A percentile compares a stretch with the other conserved stretches of the same genome.
Conservation (phyloP, 1,139 yeast genomes). For the Yamadazyma trypodendri region DNA sequence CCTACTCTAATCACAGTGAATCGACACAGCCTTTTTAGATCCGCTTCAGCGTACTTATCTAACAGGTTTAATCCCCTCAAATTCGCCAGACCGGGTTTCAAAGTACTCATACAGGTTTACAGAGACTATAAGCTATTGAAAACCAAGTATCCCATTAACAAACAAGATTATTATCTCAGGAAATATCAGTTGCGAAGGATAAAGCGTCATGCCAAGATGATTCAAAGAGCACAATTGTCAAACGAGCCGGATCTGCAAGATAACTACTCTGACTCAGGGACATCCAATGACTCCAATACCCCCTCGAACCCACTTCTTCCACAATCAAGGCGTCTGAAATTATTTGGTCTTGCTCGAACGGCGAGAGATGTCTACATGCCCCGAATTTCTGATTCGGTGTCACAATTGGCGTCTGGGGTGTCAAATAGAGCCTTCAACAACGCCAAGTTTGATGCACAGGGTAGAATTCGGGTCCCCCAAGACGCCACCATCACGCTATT, state of each 20-base stretch:
- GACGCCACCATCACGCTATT: constrained; percentile 46
- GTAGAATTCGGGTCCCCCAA: constrained; percentile 34
- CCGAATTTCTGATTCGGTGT: constrained; percentile 44
- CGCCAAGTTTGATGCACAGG: constrained; percentile 26
- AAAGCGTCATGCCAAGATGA: constrained; percentile 18
- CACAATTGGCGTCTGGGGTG: constrained; percentile 50
- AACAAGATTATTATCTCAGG: constrained; percentile 11
- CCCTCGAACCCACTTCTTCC: neutral
- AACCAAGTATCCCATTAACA: constrained; percentile 15
- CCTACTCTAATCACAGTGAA: constrained; percentile 7
- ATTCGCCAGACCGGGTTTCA: constrained; percentile 11
- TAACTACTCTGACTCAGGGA: neutral
- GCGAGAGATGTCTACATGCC: constrained; percentile 63
- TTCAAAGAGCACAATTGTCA: constrained; percentile 2
- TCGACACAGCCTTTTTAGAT: neutral
- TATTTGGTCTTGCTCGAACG: constrained; percentile 50
- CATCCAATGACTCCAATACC: neutral
- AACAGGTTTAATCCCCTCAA: constrained; percentile 15
- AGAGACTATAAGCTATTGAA: constrained; percentile 27
- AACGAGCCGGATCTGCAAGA: neutral
- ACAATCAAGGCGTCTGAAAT: constrained; percentile 31
- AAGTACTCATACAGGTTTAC: constrained; percentile 17
- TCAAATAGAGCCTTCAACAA: constrained; percentile 35
- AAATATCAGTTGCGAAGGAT: constrained; percentile 14
- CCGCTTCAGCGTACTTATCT: constrained; percentile 21